Conservation (phyloP, 257 asterid genomes). For the Penstemon barbatus region DNA sequence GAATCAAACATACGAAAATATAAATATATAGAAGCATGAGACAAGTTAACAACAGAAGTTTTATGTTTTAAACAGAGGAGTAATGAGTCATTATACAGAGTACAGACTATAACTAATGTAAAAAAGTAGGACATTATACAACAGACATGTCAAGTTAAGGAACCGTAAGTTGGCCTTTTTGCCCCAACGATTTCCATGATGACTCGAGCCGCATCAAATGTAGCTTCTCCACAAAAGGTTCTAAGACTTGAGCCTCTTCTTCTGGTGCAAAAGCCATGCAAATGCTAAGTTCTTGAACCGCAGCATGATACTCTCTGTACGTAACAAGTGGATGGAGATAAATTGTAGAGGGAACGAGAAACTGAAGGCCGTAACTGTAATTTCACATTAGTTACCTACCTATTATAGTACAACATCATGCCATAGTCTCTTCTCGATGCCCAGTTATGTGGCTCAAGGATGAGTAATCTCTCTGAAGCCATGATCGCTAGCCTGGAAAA, state of each 20-base stretch:
- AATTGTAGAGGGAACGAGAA: not conserved
- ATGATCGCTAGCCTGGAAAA: constrained; percentile 77
- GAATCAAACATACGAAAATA: constrained; percentile 21
- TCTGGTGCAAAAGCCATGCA: constrained; percentile 98
- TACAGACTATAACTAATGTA: not conserved
- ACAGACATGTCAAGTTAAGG: constrained; percentile 35
- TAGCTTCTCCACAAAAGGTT: constrained; percentile 77
- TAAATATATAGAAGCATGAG: constrained; percentile 6
- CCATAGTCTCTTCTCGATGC: constrained; percentile 79
- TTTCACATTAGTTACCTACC: constrained; percentile 37
- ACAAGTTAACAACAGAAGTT: constrained; percentile 14
- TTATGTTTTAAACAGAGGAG: not conserved
- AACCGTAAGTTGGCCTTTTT: constrained; percentile 50
- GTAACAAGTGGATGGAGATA: not conserved
- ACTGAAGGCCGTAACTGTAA: not conserved
- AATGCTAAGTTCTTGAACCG: constrained; percentile 96
- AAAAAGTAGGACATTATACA: not conserved
- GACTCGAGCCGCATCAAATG: constrained; percentile 69
- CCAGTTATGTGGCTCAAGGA: constrained; percentile 95
- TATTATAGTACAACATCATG: constrained; percentile 85
- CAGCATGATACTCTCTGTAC: constrained; percentile 76
- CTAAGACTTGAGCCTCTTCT: constrained; percentile 75
- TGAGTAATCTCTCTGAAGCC: constrained; percentile 86
- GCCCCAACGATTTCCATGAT: constrained; percentile 65
- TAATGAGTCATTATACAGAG: not conserved